Evolutionary conservation across 805 yeast species (phyloP).

Genomic region (Wickerhamiella hasegawae): DNA sequence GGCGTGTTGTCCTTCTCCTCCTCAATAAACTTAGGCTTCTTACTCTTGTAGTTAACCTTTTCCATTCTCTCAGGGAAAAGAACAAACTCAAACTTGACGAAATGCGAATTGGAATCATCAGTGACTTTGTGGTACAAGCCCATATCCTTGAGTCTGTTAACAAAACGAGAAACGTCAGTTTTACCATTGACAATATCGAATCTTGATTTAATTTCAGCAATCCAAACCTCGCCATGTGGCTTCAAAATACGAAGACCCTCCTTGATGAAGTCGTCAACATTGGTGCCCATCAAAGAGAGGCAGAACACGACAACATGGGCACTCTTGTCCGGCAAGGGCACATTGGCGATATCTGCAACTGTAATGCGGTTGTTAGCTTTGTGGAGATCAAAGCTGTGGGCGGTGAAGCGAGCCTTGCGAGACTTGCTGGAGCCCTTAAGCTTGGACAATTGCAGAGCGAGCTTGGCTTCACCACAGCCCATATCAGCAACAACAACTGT

Average conservation of each 20-base stretch:
- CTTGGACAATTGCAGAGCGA: constrained; percentile 46
- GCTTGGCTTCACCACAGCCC: constrained; percentile 98
- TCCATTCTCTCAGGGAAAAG: constrained; percentile 43
- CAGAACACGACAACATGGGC: constrained; percentile 87
- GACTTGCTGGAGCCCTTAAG: constrained; percentile 21
- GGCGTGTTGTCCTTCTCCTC: constrained; percentile 48
- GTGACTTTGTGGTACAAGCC: constrained; percentile 85
- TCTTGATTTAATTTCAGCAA: constrained; percentile 91
- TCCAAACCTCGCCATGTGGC: constrained; percentile 92
- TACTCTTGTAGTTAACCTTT: constrained; percentile 8
- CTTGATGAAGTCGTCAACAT: constrained; percentile 75
- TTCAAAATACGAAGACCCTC: constrained; percentile 80
- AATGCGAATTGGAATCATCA: constrained; percentile 82
- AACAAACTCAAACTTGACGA: constrained; percentile 86
- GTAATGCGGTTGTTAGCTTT: constrained; percentile 80
- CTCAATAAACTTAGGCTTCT: constrained; percentile 39
- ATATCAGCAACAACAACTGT: constrained; percentile 82
- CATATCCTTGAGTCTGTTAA: constrained; percentile 47
- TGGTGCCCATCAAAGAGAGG: constrained; percentile 93
- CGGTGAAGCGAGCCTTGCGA: constrained; percentile 31
- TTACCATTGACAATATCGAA: constrained; percentile 39
- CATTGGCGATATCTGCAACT: constrained; percentile 89
- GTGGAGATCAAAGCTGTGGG: constrained; percentile 84
- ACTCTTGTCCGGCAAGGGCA: constrained; percentile 65
- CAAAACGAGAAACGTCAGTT: constrained; percentile 39